A percentile compares a stretch with the other conserved stretches of the same genome.
These are phyloP conservation scores for Cyanodermella asteris DNA, from an alignment of 2,329 filamentous ascomycete genomes.

Conservation along the genomic window DNA sequence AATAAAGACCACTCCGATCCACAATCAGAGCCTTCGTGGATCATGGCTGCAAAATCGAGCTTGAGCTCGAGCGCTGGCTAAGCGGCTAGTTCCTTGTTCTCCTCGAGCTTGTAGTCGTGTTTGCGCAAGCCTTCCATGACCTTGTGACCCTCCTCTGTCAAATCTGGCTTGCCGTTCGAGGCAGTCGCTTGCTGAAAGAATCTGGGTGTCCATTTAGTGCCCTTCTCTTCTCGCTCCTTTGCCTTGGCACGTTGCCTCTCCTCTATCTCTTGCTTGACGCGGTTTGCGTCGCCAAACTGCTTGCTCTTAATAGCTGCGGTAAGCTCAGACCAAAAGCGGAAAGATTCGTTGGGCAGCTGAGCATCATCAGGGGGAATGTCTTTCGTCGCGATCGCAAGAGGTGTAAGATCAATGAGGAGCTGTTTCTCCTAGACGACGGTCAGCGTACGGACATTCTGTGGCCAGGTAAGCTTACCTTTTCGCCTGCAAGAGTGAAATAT, in stretches of 20 bases:
- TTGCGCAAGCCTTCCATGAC: slow-evolving; percentile 33
- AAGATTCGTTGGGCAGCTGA: slow-evolving; percentile 76
- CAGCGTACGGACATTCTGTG: slow-evolving; percentile 5
- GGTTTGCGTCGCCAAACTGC: slow-evolving; percentile 67
- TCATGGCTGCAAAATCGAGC: too few species aligned
- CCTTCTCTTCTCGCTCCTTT: slow-evolving; percentile 49
- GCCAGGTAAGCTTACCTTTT: slow-evolving; percentile 10
- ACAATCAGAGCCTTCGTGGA: too few species aligned
- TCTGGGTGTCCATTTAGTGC: slow-evolving; percentile 57
- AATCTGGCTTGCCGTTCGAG: slow-evolving; percentile 36
- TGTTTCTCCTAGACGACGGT: slow-evolving; percentile 28
- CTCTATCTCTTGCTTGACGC: slow-evolving; percentile 75
- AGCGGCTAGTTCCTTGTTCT: too few species aligned
- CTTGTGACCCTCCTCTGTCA: slow-evolving; percentile 39
- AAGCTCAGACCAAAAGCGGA: slow-evolving; percentile 69
- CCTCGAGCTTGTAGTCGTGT: slow-evolving; percentile 27
- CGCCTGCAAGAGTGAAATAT: slow-evolving; percentile 31
- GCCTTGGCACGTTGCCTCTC: slow-evolving; percentile 74
- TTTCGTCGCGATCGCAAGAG: slow-evolving; percentile 61
- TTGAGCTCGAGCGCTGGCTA: too few species aligned
- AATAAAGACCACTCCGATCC: too few species aligned
- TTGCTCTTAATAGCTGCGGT: slow-evolving; percentile 67
- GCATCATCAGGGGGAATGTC: slow-evolving; percentile 51
- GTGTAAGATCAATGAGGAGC: slow-evolving; percentile 72
- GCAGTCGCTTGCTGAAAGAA: slow-evolving; percentile 56